phyloP scores from a whole-genome alignment of 768 basidiomycete species.

The Tylopilus plumbeoviolaceoides region DNA sequence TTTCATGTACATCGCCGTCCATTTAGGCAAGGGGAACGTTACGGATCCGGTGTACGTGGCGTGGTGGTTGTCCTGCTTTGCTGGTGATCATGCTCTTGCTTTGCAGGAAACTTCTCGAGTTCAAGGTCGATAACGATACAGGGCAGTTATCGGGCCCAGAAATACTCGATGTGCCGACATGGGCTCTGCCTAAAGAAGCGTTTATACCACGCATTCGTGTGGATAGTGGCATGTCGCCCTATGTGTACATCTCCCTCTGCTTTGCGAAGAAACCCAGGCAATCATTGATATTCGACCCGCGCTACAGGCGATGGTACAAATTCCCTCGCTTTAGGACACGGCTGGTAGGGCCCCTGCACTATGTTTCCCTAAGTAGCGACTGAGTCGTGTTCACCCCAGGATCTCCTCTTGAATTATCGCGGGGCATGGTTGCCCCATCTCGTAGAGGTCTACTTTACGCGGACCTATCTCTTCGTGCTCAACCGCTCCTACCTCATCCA shows the following conservation, averaged over 20 bases:
- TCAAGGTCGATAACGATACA: slow-evolving; percentile 16
- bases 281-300: slow-evolving; percentile 15
- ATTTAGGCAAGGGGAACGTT: slow-evolving; percentile 4
- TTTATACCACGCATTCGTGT: slow-evolving; percentile 14
- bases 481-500: slow-evolving; percentile 13
- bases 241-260: slow-evolving; percentile 14
- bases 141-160: slow-evolving; percentile 10
- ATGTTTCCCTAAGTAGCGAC: not conserved
- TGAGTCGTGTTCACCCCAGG: too few species aligned
- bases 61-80: not conserved
- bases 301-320: slow-evolving; percentile 17
- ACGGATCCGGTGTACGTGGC: slow-evolving; percentile 16
- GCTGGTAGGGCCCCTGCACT: slow-evolving; percentile 2
- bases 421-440: slow-evolving; percentile 20
- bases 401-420: slow-evolving; percentile 13
- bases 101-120: slow-evolving; percentile 16
- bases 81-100: not conserved
- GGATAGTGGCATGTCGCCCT: slow-evolving; percentile 8
- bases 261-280: slow-evolving; percentile 8
- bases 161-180: slow-evolving; percentile 13
- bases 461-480: slow-evolving; percentile 16
- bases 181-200: slow-evolving; percentile 7
- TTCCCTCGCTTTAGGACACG: slow-evolving; percentile 18
- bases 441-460: slow-evolving; percentile 13
- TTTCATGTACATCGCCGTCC: slow-evolving; percentile 14